phyloP scores from a whole-genome alignment of 164 flowering plant species.

The Cinnamomum chago region DNA sequence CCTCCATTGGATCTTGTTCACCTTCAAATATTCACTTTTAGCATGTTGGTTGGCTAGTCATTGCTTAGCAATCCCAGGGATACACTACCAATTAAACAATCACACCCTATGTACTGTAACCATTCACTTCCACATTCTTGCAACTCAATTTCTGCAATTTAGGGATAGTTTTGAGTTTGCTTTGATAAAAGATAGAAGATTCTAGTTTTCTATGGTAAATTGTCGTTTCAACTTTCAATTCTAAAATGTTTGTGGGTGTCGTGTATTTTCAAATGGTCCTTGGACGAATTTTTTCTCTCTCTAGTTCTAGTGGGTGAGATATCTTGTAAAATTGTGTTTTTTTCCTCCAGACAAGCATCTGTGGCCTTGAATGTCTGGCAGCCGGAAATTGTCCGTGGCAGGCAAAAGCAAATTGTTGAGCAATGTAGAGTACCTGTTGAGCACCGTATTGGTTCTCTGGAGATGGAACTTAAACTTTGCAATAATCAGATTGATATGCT shows the following conservation, averaged over 20 bases:
- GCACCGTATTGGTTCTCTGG: constrained; percentile 46
- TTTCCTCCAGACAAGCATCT: constrained; percentile 61
- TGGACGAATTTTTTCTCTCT: not conserved
- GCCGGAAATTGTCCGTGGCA: constrained; percentile 64
- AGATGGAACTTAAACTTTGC: constrained; percentile 81
- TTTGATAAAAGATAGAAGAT: constrained; percentile 27
- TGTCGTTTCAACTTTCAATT: constrained; percentile 5
- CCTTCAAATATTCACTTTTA: too few species aligned
- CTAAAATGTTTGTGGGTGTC: too few species aligned
- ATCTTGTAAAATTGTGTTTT: not conserved
- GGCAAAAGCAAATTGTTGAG: constrained; percentile 67
- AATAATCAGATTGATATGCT: constrained; percentile 45
- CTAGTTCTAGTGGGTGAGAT: not conserved
- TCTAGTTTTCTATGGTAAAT: constrained; percentile 29
- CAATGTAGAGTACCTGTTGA: constrained; percentile 63
- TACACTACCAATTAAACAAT: too few species aligned
- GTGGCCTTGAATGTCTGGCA: constrained; percentile 95
- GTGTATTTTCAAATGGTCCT: not conserved
- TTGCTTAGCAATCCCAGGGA: too few species aligned
- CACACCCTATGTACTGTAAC: constrained; percentile 20
- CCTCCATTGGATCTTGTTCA: too few species aligned
- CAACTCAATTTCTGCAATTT: too few species aligned
- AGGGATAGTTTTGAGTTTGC: too few species aligned
- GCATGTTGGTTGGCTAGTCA: too few species aligned
- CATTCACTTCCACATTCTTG: constrained; percentile 39